Conservation (phyloP, 345 rosid genomes). For the Brassica juncea region DNA sequence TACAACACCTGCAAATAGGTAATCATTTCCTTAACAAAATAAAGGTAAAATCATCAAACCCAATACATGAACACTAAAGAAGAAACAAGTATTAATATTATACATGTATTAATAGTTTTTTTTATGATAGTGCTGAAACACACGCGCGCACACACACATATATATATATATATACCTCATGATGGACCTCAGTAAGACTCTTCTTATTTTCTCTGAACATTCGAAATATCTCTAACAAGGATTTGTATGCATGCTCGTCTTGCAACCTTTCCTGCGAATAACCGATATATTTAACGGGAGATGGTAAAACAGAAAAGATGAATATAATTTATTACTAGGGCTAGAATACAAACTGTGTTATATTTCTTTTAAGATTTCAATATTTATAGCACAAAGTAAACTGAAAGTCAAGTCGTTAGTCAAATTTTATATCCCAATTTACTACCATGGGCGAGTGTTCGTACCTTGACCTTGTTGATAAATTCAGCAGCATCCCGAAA, state of each 20-base stretch:
- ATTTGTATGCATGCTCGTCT: neutral
- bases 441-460: neutral
- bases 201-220: neutral
- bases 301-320: neutral
- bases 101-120: too few relatives aligned
- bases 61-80: neutral
- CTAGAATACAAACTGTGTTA: neutral
- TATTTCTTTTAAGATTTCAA: neutral
- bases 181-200: neutral
- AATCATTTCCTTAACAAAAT: neutral
- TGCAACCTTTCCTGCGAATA: neutral
- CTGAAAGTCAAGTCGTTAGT: neutral
- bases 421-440: neutral
- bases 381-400: neutral
- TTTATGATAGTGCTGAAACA: neutral
- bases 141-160: neutral
- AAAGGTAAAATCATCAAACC: neutral
- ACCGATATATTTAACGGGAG: neutral
- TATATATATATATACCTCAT: neutral
- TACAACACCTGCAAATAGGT: slow-evolving; percentile 59
- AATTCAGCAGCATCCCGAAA: slow-evolving; percentile 63
- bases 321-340: neutral
- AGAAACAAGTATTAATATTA: neutral
- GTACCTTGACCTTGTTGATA: slow-evolving; percentile 76
- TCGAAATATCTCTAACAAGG: neutral